Conservation (phyloP, 1,139 yeast species). For the Diutina scorzettiae region DNA sequence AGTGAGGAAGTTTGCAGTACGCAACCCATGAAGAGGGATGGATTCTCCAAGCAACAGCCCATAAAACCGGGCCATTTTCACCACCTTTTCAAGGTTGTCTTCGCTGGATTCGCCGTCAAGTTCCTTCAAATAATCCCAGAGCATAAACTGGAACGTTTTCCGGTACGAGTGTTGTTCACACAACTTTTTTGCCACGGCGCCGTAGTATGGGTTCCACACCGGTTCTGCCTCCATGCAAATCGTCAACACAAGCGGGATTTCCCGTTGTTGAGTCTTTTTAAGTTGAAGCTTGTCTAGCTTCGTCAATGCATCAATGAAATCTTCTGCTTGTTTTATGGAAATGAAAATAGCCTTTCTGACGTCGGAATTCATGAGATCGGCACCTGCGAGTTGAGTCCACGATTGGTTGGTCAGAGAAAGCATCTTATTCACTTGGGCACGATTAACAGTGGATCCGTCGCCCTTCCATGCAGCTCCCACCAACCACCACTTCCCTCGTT, state of each 20-base stretch:
- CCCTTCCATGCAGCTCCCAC: conserved; percentile 98
- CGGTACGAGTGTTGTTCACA: conserved; percentile 60
- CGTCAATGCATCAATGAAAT: conserved; percentile 76
- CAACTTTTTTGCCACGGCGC: conserved; percentile 63
- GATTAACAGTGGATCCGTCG: conserved; percentile 16
- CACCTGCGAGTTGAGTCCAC: conserved; percentile 77
- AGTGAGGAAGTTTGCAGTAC: conserved; percentile 64
- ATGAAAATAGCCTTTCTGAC: conserved; percentile 87
- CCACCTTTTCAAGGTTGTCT: conserved; percentile 39
- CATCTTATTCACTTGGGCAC: conserved; percentile 31
- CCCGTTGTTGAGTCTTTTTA: conserved; percentile 75
- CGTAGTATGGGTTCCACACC: conserved; percentile 84
- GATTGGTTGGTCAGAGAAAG: conserved; percentile 67
- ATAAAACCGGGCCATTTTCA: conserved; percentile 70
- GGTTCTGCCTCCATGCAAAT: conserved; percentile 84
- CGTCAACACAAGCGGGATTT: conserved; percentile 71
- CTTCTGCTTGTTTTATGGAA: conserved; percentile 90
- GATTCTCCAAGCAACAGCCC: conserved; percentile 69
- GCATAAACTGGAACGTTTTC: conserved; percentile 76
- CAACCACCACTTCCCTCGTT: conserved; percentile 96
- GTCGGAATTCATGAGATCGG: conserved; percentile 92
- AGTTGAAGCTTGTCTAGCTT: conserved; percentile 70
- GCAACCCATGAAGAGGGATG: conserved; percentile 59
- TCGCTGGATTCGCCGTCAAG: conserved; percentile 30
- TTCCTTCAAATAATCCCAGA: conserved; percentile 64